phyloP scores from a whole-genome alignment of 306 rosid genomes.

The Cucurbita maxima region DNA sequence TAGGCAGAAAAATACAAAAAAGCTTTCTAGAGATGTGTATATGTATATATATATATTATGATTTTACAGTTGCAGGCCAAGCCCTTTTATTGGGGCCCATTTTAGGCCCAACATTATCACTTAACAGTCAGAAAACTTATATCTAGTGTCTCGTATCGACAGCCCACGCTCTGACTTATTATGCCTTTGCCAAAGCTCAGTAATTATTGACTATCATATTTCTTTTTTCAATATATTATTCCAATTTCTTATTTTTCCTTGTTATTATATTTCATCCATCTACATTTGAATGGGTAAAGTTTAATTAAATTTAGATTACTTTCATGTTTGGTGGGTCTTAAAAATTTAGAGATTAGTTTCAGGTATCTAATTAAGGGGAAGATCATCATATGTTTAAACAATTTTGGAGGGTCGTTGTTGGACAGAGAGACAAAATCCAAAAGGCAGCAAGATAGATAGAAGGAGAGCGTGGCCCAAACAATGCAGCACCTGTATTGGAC shows the following conservation, averaged over 20 bases:
- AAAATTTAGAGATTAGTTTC: no score
- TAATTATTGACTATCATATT: background rate
- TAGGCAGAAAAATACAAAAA: background rate
- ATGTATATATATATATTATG: background rate
- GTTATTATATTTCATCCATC: no score
- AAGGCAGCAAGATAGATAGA: no score
- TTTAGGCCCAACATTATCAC: conserved; percentile 1
- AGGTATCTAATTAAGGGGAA: no score
- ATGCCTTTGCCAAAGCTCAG: background rate
- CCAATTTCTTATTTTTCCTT: no score
- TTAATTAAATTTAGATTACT: no score
- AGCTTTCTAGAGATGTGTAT: background rate
- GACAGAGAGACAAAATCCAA: no score
- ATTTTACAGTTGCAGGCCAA: background rate
- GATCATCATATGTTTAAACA: no score
- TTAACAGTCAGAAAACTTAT: background rate
- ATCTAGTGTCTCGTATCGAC: background rate
- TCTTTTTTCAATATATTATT: no score
- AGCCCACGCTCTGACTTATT: background rate
- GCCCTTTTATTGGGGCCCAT: background rate
- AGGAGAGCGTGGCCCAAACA: background rate
- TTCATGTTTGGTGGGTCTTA: no score
- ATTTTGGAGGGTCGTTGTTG: no score
- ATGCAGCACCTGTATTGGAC: background rate
- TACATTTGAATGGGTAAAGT: no score